These are phyloP conservation scores for Colletotrichum endophyticum DNA, from an alignment of 2,329 filamentous ascomycete genomes.

Conservation along the genomic window DNA sequence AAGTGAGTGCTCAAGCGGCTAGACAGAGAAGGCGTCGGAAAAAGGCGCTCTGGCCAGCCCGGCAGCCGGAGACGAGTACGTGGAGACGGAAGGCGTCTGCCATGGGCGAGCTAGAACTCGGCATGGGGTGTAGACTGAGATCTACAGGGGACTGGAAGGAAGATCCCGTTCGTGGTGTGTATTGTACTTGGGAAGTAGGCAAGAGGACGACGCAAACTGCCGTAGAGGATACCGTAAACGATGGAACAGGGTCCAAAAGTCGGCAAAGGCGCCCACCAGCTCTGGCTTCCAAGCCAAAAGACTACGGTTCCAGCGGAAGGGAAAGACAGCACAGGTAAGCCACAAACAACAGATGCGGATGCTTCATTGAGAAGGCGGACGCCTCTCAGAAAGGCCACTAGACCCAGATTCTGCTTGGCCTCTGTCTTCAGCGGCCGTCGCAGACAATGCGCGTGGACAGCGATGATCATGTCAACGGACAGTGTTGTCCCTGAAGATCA, in stretches of 20 bases:
- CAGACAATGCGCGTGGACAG: not conserved
- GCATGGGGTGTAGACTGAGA: not conserved
- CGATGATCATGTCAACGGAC: not conserved
- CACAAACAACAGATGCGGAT: slow-evolving; percentile 1
- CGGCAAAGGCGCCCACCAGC: not conserved
- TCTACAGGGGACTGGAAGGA: not conserved
- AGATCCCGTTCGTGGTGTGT: not conserved
- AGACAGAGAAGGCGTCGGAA: not conserved
- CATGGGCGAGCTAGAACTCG: not conserved
- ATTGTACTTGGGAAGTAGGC: not conserved
- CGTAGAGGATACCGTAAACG: not conserved
- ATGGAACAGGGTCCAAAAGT: not conserved
- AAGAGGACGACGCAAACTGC: not conserved
- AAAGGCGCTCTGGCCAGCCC: not conserved
- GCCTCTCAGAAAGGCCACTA: not conserved
- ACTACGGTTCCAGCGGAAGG: not conserved
- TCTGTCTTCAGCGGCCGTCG: not conserved
- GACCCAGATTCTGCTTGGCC: not conserved
- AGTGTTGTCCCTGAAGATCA: not conserved
- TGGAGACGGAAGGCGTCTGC: not conserved
- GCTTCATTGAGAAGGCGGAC: not conserved
- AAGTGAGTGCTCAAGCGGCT: not conserved
- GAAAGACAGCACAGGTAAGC: not conserved
- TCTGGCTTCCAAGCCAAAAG: not conserved
- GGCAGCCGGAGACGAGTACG: not conserved